These are phyloP conservation scores for Erodium moschatum DNA, from an alignment of 441 rosid species.

Conservation along the genomic window DNA sequence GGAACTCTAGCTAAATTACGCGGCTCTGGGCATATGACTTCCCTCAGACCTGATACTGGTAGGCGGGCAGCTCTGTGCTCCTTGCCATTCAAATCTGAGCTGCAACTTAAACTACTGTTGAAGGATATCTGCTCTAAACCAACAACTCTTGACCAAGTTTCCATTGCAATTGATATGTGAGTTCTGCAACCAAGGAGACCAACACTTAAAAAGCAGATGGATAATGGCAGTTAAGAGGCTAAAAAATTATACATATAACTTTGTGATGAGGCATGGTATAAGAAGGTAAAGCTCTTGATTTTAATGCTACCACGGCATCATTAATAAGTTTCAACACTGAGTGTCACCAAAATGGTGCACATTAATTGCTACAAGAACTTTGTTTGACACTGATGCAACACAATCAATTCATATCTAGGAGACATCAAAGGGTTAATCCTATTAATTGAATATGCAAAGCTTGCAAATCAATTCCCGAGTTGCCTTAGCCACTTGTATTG, in stretches of 20 bases:
- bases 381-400: neutral
- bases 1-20: conserved; percentile 1
- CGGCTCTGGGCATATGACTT: conserved; percentile 4
- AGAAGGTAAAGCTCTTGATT: neutral
- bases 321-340: neutral
- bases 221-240: neutral
- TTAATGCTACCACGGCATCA: neutral
- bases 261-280: neutral
- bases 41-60: neutral
- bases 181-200: neutral
- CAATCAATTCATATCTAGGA: neutral
- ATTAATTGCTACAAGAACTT: neutral
- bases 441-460: neutral
- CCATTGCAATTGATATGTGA: neutral
- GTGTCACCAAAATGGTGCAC: neutral
- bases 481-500: neutral
- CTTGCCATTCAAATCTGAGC: neutral
- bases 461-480: neutral
- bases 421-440: neutral
- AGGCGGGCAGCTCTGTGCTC: conserved; percentile 1
- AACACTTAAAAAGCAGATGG: neutral
- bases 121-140: neutral
- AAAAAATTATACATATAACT: neutral
- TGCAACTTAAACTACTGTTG: neutral
- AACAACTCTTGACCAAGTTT: neutral